Evolutionary conservation across 140 eudicot genomes (phyloP), one percentile per base, ranked within the genome.

Genomic region (Stevia rebaudiana): DNA sequence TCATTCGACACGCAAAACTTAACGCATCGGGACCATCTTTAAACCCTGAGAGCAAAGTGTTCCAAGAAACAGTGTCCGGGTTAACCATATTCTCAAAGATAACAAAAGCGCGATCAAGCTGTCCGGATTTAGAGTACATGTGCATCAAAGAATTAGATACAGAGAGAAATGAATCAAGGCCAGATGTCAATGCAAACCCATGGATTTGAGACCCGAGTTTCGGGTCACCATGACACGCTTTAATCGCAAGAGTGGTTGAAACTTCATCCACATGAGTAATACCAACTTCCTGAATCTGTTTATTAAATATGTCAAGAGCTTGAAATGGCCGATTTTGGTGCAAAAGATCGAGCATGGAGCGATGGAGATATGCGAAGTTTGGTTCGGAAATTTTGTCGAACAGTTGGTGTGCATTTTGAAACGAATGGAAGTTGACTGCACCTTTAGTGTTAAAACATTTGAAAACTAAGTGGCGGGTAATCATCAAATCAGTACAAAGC

Each of bases 101-200:
- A 9, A 25, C 43, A 8, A 83, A 53, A 49, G 95, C 89, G 21
- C 13, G 61, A 71, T 72, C 62, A 23, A 77, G 68, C 36, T 68
- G 52, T 35, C 84, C 82, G 3, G 85, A 73, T 61, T 85, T 88
- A 24, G 79, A 68, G 61, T 92, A 92, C 95, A 85, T 69, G 49
- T 82, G 81, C 98, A 92, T 92, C 76, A 92, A 75, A 21, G 95
- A 85, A 70, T 92, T 92, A 1, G 79, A 61, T 1, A 88, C 96
- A 3, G 87, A 61, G 15, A 83, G 28, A 74, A 66, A 77, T 0
- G 67, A 66, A 70, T 61, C 55, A 9, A 80, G 82, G 5, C 94
- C 98, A 17, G 92, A 82, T 11, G 80, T 65, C 15, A 88, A 43
- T 2, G 92, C 83, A 52, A 88, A 81, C 6, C 87, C 91, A 15